Evolutionary conservation across 2,329 filamentous ascomycete genomes (phyloP).

Genomic region (Didymella sp.): DNA sequence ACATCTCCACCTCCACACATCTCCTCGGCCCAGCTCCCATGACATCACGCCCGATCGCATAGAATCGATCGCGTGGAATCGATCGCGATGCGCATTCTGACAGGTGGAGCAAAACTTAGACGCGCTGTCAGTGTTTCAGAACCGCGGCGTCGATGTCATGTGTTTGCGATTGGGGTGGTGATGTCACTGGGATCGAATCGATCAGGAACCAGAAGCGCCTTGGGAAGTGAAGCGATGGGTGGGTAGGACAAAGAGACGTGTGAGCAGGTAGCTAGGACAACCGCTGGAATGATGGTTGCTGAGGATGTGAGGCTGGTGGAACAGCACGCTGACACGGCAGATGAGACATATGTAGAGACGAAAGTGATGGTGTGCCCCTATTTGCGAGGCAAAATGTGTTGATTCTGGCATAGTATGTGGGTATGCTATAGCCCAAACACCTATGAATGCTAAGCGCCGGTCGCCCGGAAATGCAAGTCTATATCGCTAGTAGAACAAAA

Average conservation of each 20-base stretch:
- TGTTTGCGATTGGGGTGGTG: conserved; percentile 6
- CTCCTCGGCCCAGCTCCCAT: not conserved
- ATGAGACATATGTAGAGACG: not conserved
- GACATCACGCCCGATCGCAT: not conserved
- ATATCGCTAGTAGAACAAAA: conserved; percentile 18
- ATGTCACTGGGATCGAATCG: not conserved
- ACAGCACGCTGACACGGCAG: not conserved
- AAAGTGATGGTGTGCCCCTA: not conserved
- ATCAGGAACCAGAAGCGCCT: not conserved
- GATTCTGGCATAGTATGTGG: conserved; percentile 10
- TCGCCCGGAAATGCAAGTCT: conserved; percentile 15
- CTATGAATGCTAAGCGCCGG: not conserved
- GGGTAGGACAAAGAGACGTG: no score
- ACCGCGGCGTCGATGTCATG: not conserved
- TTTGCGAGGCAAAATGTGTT: not conserved
- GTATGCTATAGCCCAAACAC: conserved; percentile 4
- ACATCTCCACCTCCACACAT: not conserved
- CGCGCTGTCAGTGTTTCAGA: conserved; percentile 8
- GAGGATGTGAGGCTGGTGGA: not conserved
- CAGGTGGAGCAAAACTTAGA: not conserved
- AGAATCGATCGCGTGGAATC: no score
- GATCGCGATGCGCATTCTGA: not conserved
- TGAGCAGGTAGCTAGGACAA: no score
- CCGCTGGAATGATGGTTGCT: not conserved
- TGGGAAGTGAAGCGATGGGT: not conserved